Evolutionary conservation across 345 rosid species (phyloP).

Genomic region (Chamaenerion angustifolium): DNA sequence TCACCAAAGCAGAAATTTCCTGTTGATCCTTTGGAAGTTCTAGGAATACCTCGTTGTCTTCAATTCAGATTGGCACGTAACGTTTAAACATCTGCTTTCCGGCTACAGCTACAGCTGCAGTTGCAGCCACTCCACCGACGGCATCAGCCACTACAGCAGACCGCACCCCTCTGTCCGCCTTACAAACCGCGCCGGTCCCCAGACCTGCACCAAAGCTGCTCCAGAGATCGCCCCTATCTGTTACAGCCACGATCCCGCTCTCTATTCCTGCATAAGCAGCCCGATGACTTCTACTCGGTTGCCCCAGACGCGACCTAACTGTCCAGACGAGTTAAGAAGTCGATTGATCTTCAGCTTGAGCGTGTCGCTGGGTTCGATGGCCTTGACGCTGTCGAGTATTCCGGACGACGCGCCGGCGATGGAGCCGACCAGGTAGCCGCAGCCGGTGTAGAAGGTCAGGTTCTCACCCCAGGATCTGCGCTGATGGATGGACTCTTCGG

Average conservation of each 20-base stretch:
- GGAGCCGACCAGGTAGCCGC: slow-evolving; percentile 61
- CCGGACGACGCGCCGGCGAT: slow-evolving; percentile 49
- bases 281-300: slow-evolving; percentile 72
- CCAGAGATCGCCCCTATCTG: slow-evolving; percentile 79
- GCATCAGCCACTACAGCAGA: slow-evolving; percentile 98
- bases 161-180: slow-evolving; percentile 84
- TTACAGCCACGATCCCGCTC: slow-evolving; percentile 49
- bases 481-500: slow-evolving; percentile 68
- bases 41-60: too few relatives aligned
- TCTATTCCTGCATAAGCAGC: slow-evolving; percentile 66
- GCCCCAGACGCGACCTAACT: slow-evolving; percentile 66
- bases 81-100: slow-evolving; percentile 71
- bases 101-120: slow-evolving; percentile 54
- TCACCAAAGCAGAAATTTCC: too few relatives aligned
- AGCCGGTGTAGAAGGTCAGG: slow-evolving; percentile 83
- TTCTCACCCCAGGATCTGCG: slow-evolving; percentile 99
- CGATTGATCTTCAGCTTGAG: slow-evolving; percentile 69
- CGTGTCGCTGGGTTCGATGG: slow-evolving; percentile 69
- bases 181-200: slow-evolving; percentile 67
- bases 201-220: slow-evolving; percentile 87
- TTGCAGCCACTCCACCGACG: slow-evolving; percentile 74
- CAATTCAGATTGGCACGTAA: slow-evolving; percentile 52
- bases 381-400: slow-evolving; percentile 30
- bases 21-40: too few relatives aligned
- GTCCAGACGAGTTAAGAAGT: slow-evolving; percentile 66